phyloP scores from a whole-genome alignment of 106 monocot species.

The Ottelia alismoides region DNA sequence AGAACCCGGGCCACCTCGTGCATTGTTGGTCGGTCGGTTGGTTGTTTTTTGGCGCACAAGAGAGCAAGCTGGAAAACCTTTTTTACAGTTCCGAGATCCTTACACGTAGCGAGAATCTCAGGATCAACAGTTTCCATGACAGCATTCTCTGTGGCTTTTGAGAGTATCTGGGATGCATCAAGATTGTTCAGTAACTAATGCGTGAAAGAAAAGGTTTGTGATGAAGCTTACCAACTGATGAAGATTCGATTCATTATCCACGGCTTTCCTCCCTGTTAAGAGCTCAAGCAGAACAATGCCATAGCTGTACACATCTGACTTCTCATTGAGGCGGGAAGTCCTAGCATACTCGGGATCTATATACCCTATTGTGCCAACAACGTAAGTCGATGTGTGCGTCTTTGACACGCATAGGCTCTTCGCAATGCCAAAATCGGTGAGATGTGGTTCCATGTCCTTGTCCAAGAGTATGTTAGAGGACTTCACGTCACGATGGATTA shows the following conservation, averaged over 20 bases:
- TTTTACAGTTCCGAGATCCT: slow-evolving; percentile 49
- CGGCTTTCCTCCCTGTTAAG: slow-evolving; percentile 73
- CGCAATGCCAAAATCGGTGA: slow-evolving; percentile 95
- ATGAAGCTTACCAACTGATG: slow-evolving; percentile 74
- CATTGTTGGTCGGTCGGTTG: slow-evolving; percentile 79
- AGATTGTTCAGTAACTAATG: not conserved
- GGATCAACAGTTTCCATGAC: slow-evolving; percentile 88
- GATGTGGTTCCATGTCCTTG: slow-evolving; percentile 79
- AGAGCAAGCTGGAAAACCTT: slow-evolving; percentile 88
- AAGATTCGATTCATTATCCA: slow-evolving; percentile 82
- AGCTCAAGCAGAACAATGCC: slow-evolving; percentile 91
- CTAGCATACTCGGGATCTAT: slow-evolving; percentile 95
- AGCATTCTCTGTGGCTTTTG: slow-evolving; percentile 53
- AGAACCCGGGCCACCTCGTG: slow-evolving; percentile 73
- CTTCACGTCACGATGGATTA: slow-evolving; percentile 91
- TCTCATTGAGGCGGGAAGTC: slow-evolving; percentile 86
- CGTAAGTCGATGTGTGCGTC: slow-evolving; percentile 87
- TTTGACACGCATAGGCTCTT: slow-evolving; percentile 74
- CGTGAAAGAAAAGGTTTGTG: not conserved
- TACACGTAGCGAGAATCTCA: slow-evolving; percentile 53
- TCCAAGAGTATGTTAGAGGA: slow-evolving; percentile 93
- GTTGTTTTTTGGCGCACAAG: slow-evolving; percentile 84
- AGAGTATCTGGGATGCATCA: slow-evolving; percentile 39
- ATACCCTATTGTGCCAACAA: slow-evolving; percentile 95
- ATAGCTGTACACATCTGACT: slow-evolving; percentile 94